Percentiles rank a stretch among this genome's conserved stretches.
Evolutionary conservation across 1,284 basidiomycete genomes (phyloP).

Genomic region (Naganishia sp.): DNA sequence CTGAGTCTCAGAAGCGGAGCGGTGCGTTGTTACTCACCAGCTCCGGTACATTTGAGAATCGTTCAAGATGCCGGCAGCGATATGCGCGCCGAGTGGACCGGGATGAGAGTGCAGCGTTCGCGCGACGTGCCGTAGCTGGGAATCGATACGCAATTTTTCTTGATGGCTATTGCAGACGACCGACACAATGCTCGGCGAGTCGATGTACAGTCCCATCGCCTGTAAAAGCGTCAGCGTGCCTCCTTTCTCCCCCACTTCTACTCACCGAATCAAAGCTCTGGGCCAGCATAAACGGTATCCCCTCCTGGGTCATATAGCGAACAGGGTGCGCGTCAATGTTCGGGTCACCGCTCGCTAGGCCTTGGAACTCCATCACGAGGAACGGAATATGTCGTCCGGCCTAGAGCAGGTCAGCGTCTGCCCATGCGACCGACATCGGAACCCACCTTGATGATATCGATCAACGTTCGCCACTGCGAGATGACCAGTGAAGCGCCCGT

Average conservation of each 20-base stretch:
- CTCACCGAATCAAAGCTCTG: constrained; percentile 52
- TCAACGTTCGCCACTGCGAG: constrained; percentile 81
- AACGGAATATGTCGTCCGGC: constrained; percentile 46
- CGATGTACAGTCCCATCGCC: constrained; percentile 53
- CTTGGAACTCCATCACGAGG: constrained; percentile 51
- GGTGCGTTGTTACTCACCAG: too few relatives aligned
- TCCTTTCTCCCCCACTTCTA: neutral
- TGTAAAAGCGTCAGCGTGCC: constrained; percentile 24
- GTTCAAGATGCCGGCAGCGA: constrained; percentile 49
- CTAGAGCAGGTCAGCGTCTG: constrained; percentile 8
- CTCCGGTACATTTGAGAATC: constrained; percentile 55
- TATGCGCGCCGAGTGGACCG: constrained; percentile 49
- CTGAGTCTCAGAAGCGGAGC: neutral
- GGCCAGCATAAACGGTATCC: constrained; percentile 49
- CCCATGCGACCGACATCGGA: constrained; percentile 37
- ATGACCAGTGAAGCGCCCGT: constrained; percentile 91
- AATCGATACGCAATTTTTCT: constrained; percentile 46
- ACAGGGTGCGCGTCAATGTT: constrained; percentile 51
- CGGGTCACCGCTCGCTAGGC: constrained; percentile 48
- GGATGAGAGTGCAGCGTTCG: constrained; percentile 48
- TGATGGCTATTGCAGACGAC: constrained; percentile 44
- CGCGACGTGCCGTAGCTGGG: constrained; percentile 47
- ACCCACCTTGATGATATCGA: constrained; percentile 44
- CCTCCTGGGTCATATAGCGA: constrained; percentile 52
- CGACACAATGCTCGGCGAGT: constrained; percentile 50